A percentile compares a stretch with the other conserved stretches of the same genome.
Conservation (phyloP, 2,329 filamentous ascomycete species). For the Hypomyces perniciosus region DNA sequence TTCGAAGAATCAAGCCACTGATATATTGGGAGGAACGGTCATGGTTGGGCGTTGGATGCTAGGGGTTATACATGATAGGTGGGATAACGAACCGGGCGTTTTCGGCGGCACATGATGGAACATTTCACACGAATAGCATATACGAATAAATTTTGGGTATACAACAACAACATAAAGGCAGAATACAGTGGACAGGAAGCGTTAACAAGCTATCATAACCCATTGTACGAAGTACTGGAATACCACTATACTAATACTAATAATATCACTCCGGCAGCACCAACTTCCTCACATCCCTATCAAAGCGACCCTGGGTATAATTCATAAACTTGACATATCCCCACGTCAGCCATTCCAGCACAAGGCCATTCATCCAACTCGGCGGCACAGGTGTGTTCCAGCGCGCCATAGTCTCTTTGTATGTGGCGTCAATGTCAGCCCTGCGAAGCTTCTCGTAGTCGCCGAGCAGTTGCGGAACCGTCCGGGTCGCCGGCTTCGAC, state of each 20-base stretch:
- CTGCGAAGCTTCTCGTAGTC: slow-evolving; percentile 41
- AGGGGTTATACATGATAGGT: too few relatives aligned
- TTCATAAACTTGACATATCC: slow-evolving; percentile 15
- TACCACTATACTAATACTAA: too few relatives aligned
- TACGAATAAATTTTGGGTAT: too few relatives aligned
- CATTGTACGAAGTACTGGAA: background rate
- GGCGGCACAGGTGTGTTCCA: slow-evolving; percentile 16
- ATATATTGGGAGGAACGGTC: too few relatives aligned
- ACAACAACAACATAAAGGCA: too few relatives aligned
- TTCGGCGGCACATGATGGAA: too few relatives aligned
- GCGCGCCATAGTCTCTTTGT: slow-evolving; percentile 32
- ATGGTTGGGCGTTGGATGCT: too few relatives aligned
- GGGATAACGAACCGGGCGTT: too few relatives aligned
- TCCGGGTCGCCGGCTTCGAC: slow-evolving; percentile 8
- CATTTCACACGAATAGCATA: too few relatives aligned
- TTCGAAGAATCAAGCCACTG: too few relatives aligned
- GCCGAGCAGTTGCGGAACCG: slow-evolving; percentile 38
- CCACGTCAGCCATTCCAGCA: slow-evolving; percentile 23
- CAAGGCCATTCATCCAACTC: slow-evolving; percentile 16
- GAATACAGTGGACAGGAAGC: background rate
- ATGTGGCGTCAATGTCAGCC: slow-evolving; percentile 37
- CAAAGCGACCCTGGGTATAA: slow-evolving; percentile 17
- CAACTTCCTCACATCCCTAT: slow-evolving; percentile 17
- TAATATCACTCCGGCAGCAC: slow-evolving; percentile 13
- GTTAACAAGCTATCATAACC: background rate